Percentiles rank a stretch among this genome's conserved stretches.
These are phyloP conservation scores for Vitis hybrid DNA, from an alignment of 177 flowering plant genomes.

Conservation along the genomic window DNA sequence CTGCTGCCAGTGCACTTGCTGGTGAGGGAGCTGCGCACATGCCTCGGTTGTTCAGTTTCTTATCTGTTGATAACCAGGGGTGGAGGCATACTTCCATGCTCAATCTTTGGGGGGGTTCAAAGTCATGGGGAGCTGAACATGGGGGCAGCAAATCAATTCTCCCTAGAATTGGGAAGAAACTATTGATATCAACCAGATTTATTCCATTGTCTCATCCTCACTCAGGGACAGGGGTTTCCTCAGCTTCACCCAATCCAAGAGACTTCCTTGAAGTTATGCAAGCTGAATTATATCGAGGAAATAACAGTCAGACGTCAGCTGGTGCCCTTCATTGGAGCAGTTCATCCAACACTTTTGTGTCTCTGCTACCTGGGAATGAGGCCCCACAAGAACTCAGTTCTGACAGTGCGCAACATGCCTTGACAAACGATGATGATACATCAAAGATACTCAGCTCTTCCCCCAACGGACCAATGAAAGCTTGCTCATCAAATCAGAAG, in stretches of 20 bases:
- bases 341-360: too few relatives aligned
- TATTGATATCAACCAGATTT: not conserved
- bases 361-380: too few relatives aligned
- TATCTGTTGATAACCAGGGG: slow-evolving; percentile 95
- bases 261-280: not conserved
- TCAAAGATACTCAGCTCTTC: not conserved
- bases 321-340: too few relatives aligned
- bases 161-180: not conserved
- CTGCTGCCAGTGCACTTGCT: slow-evolving; percentile 99
- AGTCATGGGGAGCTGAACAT: slow-evolving; percentile 5
- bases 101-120: slow-evolving; percentile 49
- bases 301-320: too few relatives aligned
- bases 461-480: not conserved
- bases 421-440: not conserved
- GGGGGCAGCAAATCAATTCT: not conserved
- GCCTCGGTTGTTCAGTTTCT: slow-evolving; percentile 93
- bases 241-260: not conserved
- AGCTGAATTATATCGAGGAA: not conserved
- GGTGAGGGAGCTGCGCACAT: slow-evolving; percentile 99
- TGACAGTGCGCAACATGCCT: not conserved
- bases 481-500: too few relatives aligned
- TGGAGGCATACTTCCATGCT: slow-evolving; percentile 95
- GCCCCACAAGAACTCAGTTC: not conserved
- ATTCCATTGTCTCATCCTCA: slow-evolving; percentile 1
- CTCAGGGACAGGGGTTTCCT: not conserved